A percentile compares a stretch with the other conserved stretches of the same genome.
These are phyloP conservation scores for Botrytis cinerea DNA, from an alignment of 2,329 filamentous ascomycete species.

Conservation along the genomic window DNA sequence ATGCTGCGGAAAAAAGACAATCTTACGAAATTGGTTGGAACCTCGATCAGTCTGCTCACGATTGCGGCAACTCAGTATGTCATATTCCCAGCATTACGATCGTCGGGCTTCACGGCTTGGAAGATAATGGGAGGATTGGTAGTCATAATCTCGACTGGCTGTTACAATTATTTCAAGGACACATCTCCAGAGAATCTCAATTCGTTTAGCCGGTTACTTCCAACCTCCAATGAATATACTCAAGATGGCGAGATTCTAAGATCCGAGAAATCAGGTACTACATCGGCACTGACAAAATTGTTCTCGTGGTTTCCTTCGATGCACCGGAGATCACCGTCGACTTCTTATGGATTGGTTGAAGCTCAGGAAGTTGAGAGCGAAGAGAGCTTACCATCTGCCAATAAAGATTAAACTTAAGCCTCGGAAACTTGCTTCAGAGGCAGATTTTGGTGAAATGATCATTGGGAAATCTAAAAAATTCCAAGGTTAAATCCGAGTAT, in stretches of 20 bases:
- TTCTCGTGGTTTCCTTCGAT: neutral
- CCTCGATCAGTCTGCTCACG: constrained; percentile 28
- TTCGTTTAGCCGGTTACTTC: neutral
- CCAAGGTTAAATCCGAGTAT: neutral
- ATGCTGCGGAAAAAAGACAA: constrained; percentile 32
- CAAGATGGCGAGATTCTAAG: neutral
- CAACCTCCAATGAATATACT: neutral
- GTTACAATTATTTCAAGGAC: constrained; percentile 33
- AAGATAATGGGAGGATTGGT: constrained; percentile 31
- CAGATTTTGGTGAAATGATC: neutral
- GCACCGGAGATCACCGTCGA: neutral
- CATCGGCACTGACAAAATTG: neutral
- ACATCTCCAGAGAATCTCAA: neutral
- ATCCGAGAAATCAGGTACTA: neutral
- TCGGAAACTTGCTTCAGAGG: accelerated
- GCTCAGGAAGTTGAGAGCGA: neutral
- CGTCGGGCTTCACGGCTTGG: constrained; percentile 26
- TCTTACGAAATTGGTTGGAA: constrained; percentile 33
- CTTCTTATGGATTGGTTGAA: neutral
- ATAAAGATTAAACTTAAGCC: neutral
- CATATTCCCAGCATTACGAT: constrained; percentile 28
- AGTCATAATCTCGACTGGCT: constrained; percentile 29
- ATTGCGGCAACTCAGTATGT: constrained; percentile 32
- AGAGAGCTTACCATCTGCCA: neutral
- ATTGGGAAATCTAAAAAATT: accelerated